A percentile compares a stretch with the other conserved stretches of the same genome.
phyloP scores from a whole-genome alignment of 352 stramenopile genomes.

The Phytophthora kernoviae region DNA sequence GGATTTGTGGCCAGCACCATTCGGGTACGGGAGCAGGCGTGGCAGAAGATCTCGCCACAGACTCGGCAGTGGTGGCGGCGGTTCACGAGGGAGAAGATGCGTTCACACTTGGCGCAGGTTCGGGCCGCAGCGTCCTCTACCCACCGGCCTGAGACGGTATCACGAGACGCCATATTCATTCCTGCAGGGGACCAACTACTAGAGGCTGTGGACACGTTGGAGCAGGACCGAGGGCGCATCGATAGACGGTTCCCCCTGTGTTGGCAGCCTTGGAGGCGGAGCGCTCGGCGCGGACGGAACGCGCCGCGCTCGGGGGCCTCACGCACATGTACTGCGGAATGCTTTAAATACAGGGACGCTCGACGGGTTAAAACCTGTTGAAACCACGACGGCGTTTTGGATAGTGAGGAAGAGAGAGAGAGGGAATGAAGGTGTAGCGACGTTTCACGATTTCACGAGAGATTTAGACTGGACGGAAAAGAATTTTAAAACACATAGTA shows the following conservation, averaged over 20 bases:
- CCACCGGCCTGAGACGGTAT: slow-evolving; percentile 77
- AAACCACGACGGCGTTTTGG: slow-evolving; percentile 11
- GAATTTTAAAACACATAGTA: neutral
- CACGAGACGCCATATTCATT: slow-evolving; percentile 36
- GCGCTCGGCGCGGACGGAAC: slow-evolving; percentile 31
- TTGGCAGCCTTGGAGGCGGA: slow-evolving; percentile 27
- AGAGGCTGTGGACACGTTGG: slow-evolving; percentile 69
- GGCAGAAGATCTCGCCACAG: slow-evolving; percentile 85
- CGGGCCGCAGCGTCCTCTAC: slow-evolving; percentile 58
- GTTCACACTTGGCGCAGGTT: slow-evolving; percentile 72
- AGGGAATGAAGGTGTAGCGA: neutral
- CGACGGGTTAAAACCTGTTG: no score
- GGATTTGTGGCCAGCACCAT: slow-evolving; percentile 80
- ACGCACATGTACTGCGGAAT: slow-evolving; percentile 42
- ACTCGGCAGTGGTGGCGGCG: slow-evolving; percentile 84
- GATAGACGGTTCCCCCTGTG: slow-evolving; percentile 10
- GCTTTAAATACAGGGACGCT: no score
- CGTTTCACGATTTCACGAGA: neutral
- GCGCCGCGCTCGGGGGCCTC: slow-evolving; percentile 34
- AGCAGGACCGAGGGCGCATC: slow-evolving; percentile 53
- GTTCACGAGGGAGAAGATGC: slow-evolving; percentile 74
- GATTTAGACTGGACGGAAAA: neutral
- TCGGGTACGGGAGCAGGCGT: slow-evolving; percentile 76
- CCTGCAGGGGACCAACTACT: slow-evolving; percentile 68
- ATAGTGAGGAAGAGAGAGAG: slow-evolving; percentile 26